Base-by-base conservation (phyloP, 2,329 filamentous ascomycete genomes). In the Aaosphaeria pasadenensis region DNA sequence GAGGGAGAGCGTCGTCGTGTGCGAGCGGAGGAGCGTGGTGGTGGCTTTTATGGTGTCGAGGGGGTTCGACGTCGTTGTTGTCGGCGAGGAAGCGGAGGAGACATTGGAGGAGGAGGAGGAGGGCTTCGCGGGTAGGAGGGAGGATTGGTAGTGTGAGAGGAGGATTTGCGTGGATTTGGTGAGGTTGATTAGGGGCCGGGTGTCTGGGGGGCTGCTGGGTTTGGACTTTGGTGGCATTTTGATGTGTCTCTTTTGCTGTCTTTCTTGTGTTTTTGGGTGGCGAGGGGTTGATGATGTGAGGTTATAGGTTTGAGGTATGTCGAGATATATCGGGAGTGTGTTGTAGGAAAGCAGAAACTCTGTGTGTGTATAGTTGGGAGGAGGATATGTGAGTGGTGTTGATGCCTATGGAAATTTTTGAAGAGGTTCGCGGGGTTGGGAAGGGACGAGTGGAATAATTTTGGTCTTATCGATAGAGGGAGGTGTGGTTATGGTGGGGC, bases 1-100 rank as follows among this genome's bases (percentile, higher is more conserved):
- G 1, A 96, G 84, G 0, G 89, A 92, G 29, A 96, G 78, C 54
- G 95, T 96, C 5, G 91, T 96, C 1, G 86, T 82, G 64, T 96
- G 90, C 0, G 91, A 89, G 65, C 83, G 85, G 50, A 96, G 82
- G 5, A 95, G 77, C 29, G 79, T 81, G 1, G 89, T 82, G 0
- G 88, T 81, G 59, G 91, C 86, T 58, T 82, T 80, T 32, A 91
- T 83, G 49, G 92, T 78, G 11, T 83, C 73, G 28, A 96, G 79
- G 7, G 84, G 77, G 56, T 63, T 70, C 46, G 51, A 58, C 42
- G 57, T 69, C 48, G 44, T 35, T 13, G 56, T 44, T 36, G 51
- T 9, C n/a, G n/a, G n/a, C n/a, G 57, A 45, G 11, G 30, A n/a
- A 4, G 48, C 24, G 5, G 45, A 4, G 5, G 49, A 2, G 33